phyloP scores from a whole-genome alignment of 768 basidiomycete species.

The Crassisporium funariophilum region DNA sequence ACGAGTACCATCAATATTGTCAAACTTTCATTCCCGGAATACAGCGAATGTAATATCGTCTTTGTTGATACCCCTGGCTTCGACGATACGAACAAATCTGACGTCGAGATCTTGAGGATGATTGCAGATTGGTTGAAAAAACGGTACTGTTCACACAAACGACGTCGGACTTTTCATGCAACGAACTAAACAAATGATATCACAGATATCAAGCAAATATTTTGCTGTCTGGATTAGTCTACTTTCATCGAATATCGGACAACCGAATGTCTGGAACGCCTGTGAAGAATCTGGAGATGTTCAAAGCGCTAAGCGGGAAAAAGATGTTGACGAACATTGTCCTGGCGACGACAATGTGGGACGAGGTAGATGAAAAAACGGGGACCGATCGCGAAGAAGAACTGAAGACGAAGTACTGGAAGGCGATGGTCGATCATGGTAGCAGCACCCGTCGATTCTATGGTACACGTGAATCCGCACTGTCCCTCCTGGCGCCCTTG shows the following conservation, averaged over 20 bases:
- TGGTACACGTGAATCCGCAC: constrained; percentile 20
- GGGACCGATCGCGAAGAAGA: constrained; percentile 7
- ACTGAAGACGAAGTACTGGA: constrained; percentile 12
- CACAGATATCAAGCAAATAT: constrained; percentile 3
- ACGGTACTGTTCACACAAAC: too few relatives aligned
- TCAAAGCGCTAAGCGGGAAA: constrained; percentile 36
- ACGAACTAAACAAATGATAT: neutral
- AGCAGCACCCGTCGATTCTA: constrained; percentile 5
- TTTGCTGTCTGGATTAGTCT: constrained; percentile 29
- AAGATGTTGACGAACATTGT: constrained; percentile 28
- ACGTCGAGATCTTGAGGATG: constrained; percentile 24
- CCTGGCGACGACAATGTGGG: constrained; percentile 32
- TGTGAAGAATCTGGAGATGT: constrained; percentile 31
- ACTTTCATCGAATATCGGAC: constrained; percentile 24
- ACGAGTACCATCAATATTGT: neutral
- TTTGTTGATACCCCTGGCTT: constrained; percentile 33
- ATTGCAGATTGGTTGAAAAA: constrained; percentile 26
- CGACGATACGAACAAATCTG: constrained; percentile 22
- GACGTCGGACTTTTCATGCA: constrained; percentile 9
- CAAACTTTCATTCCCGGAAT: constrained; percentile 9
- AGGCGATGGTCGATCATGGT: constrained; percentile 15
- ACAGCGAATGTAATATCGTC: constrained; percentile 8
- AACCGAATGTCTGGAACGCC: constrained; percentile 32
- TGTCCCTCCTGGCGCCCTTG: constrained; percentile 21
- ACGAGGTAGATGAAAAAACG: constrained; percentile 1